Evolutionary conservation across 2,329 filamentous ascomycete genomes (phyloP), one percentile per base, ranked within the genome.

Genomic region (Mariannaea sp.): DNA sequence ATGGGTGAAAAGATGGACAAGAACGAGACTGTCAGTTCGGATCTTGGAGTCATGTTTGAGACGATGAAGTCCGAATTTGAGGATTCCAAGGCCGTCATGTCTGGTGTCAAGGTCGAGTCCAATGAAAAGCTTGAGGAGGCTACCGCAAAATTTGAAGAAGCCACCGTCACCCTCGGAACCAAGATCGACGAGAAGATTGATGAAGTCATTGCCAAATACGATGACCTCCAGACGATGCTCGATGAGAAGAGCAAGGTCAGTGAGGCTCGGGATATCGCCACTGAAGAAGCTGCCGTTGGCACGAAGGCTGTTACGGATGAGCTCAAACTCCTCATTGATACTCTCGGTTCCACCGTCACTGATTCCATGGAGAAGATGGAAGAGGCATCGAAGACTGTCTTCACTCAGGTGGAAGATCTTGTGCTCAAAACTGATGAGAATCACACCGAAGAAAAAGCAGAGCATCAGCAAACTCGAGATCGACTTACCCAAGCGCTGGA

Each of bases 21-120:
- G 62, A 87, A 85, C 54, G 79, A 81, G 29, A 79, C 71, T 33
- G 71, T 85, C 17, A 74, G 78, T 22, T 78, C 82, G n/a, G 87
- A 86, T 57, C 75, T 92, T 47, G 87, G 86, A 64, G 86, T 88
- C 49, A 80, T 92, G 70, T 83, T 86, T 33, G 86, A 90, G 49
- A 83, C 85, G 2, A 85, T 97, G 72, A 92, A 89, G 70, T 77
- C 83, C 1, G 92, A 97, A 68, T 96, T 97, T 55, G 92, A 97
- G 65, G 89, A 92, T 58, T 87, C 90, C 9, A 88, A 90, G 62
- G 85, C 86, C 13, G 85, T 89, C n/a, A 81, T 94, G 19, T 87
- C 90, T 51, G 88, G 88, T 6, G 82, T 86, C 46, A 94, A 93
- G 73, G 79, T 90, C n/a, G 90, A 96, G 57, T 82, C 86, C 3